Base-by-base conservation (phyloP, 1,139 yeast species). In the Taphrina wiesneri region DNA sequence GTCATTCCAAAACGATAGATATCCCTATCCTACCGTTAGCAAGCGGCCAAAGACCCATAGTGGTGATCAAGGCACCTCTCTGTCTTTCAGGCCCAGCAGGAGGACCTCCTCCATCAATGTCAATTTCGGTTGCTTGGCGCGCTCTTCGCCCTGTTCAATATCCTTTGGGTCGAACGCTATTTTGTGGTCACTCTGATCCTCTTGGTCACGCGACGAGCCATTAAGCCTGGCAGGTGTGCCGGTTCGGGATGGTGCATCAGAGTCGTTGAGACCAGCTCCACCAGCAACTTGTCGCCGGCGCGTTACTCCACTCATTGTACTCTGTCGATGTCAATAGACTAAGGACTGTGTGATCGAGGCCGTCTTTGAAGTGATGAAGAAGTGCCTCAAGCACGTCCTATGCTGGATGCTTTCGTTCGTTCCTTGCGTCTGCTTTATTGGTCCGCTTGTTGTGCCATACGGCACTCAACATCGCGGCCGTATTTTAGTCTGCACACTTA, bases 21-120 rank as follows among this genome's bases (percentile, higher is more conserved):
- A 91, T 5, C 99, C 99, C 77, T 72, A 36, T 15, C n/a, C 11
- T 26, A 13, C 25, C 11, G 57, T 19, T 39, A 59, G 17, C 34
- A 15, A 23, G 19, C 23, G 17, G 30, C 15, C 5, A 15, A 4
- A 23, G 7, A 11, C 15, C 4, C 21, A 28, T 9, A 28, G 11
- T 13, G 19, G 23, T n/a, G n/a, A n/a, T n/a, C 11, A 34, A 17
- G 69, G 15, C 34, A 67, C 71, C 71, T 93, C 98, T 73, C 88
- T 88, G 76, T 93, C 99, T 75, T 93, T 92, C 71, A 93, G 82
- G 1, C 99, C 99, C 79, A 93, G 84, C 70, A 93, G 81, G 69
- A 93, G 79, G 9, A 93, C 97, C 76, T 93, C 99, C 77, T 93
- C 99, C 97, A 93, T 91, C 71, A 93, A 79, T 0, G 99, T 95